Base-by-base conservation (phyloP, 139 green algal genomes). In the Pleodorina starrii region DNA sequence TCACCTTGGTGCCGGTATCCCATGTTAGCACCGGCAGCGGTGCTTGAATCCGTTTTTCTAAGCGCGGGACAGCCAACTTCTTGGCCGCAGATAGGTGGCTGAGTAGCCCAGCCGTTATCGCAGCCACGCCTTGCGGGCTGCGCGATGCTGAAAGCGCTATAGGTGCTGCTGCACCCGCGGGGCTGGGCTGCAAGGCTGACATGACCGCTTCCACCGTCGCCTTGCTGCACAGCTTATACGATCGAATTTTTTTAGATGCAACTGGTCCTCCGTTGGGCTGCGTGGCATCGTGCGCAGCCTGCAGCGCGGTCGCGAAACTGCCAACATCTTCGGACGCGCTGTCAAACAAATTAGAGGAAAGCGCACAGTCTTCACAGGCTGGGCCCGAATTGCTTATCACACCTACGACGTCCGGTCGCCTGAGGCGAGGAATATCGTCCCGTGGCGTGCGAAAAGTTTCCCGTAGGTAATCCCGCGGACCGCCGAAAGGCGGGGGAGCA, bases 381-480 rank as follows among this genome's bases (percentile, higher is more conserved):
- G n/a, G n/a, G 54, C 21, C 54, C 25, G 54, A 12, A 12, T 66
- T 66, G 6, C 29, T 25, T 66, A 25, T 66, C 54, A 66, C 29
- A 25, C 6, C 54, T 25, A 66, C 21, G 14, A 60, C 50, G 29
- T 25, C 5, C 54, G 54, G 54, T 32, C 7, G 29, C 25, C 54
- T 9, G 19, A 84, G 19, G 46, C 76, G 76, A 12, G 48, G 48
- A 29, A 69, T 17, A 1, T 84, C 48, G 3, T 84, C 48, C 21
- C 32, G 32, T 3, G 17, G 2, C 5, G 54, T 42, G 19, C 17
- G 51, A 7, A 73, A n/a, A 16, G 38, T 35, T 1, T 85, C 77
- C 1, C 54, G 36, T 14, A 86, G 38, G 29, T 75, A 29, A 57
- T 86, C 79, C n/a, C 79, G 79, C 40, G 79, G 79, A 60, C 57